Evolutionary conservation across 768 basidiomycete genomes (phyloP).

Genomic region (Rhizopogon vesiculosus): DNA sequence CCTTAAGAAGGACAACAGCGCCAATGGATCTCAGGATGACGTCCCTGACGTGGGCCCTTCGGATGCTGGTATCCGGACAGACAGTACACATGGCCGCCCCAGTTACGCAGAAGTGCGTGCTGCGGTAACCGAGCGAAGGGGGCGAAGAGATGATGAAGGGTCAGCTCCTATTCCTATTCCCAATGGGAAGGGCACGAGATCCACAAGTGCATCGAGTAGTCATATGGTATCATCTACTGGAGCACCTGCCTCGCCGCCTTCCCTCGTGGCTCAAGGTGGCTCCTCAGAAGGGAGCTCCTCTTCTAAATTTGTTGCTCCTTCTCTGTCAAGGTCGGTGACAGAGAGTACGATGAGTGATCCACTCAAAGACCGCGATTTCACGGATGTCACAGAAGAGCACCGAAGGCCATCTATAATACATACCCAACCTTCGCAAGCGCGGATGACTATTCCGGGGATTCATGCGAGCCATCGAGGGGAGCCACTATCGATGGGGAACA

Average conservation of each 20-base stretch:
- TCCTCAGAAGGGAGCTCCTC: slow-evolving; percentile 20
- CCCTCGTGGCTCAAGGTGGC: slow-evolving; percentile 10
- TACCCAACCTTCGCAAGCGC: slow-evolving; percentile 68
- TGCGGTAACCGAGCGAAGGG: slow-evolving; percentile 65
- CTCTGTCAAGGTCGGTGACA: slow-evolving; percentile 33
- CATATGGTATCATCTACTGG: slow-evolving; percentile 20
- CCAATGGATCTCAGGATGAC: slow-evolving; percentile 31
- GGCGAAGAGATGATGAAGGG: slow-evolving; percentile 24
- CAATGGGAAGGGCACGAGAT: slow-evolving; percentile 14
- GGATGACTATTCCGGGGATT: slow-evolving; percentile 86
- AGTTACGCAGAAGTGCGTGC: slow-evolving; percentile 75
- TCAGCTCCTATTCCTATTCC: slow-evolving; percentile 33
- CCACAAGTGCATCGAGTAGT: slow-evolving; percentile 21
- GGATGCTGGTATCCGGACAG: slow-evolving; percentile 30
- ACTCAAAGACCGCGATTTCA: slow-evolving; percentile 27
- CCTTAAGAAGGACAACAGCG: slow-evolving; percentile 49
- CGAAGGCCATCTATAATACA: slow-evolving; percentile 50
- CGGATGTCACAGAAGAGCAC: slow-evolving; percentile 23
- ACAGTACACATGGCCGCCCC: slow-evolving; percentile 40
- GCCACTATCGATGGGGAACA: slow-evolving; percentile 81
- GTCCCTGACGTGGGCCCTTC: slow-evolving; percentile 36
- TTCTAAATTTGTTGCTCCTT: slow-evolving; percentile 21
- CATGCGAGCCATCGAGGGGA: slow-evolving; percentile 83
- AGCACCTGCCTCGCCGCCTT: slow-evolving; percentile 21
- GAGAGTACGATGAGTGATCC: slow-evolving; percentile 18